Evolutionary conservation across 2,329 filamentous ascomycete species (phyloP).

Genomic region (Polytolypa hystricis): DNA sequence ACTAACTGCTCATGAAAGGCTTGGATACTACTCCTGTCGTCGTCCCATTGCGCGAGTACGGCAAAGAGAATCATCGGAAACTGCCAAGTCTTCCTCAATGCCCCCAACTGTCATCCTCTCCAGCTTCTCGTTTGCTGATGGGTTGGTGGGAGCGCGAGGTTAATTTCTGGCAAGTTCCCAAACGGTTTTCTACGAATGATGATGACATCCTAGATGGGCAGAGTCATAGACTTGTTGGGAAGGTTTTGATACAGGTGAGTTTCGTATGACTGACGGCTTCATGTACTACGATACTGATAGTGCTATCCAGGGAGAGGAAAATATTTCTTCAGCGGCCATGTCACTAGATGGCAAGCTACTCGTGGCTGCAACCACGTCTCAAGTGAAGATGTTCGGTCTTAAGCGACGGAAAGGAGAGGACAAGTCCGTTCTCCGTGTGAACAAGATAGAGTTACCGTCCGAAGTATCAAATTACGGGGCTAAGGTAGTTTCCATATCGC

Average conservation of each 20-base stretch:
- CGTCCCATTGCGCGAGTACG: conserved; percentile 65
- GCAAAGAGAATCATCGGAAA: conserved; percentile 67
- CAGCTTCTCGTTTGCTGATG: conserved; percentile 62
- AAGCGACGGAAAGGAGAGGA: conserved; percentile 40
- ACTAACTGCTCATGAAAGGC: conserved; percentile 38
- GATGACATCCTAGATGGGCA: conserved; percentile 31
- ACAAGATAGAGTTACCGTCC: conserved; percentile 55
- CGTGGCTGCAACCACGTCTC: conserved; percentile 61
- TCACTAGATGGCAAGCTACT: conserved; percentile 62
- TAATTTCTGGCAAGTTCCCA: conserved; percentile 60
- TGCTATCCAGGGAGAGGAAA: conserved; percentile 56
- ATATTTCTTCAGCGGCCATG: conserved; percentile 65
- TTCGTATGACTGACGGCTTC: too few species aligned
- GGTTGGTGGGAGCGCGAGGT: conserved; percentile 90
- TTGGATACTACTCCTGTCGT: conserved; percentile 77
- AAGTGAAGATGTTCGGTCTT: conserved; percentile 68
- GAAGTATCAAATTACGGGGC: conserved; percentile 53
- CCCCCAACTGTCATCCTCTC: conserved; percentile 60
- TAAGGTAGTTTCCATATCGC: conserved; percentile 46
- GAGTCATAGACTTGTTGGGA: conserved; percentile 47
- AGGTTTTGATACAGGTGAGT: conserved; percentile 45
- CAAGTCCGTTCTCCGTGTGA: conserved; percentile 55
- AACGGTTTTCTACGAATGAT: conserved; percentile 37
- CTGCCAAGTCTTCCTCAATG: conserved; percentile 76
- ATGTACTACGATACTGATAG: conserved; percentile 30